Evolutionary conservation across 257 asterid genomes (phyloP).

Genomic region (Paulownia fortunei): DNA sequence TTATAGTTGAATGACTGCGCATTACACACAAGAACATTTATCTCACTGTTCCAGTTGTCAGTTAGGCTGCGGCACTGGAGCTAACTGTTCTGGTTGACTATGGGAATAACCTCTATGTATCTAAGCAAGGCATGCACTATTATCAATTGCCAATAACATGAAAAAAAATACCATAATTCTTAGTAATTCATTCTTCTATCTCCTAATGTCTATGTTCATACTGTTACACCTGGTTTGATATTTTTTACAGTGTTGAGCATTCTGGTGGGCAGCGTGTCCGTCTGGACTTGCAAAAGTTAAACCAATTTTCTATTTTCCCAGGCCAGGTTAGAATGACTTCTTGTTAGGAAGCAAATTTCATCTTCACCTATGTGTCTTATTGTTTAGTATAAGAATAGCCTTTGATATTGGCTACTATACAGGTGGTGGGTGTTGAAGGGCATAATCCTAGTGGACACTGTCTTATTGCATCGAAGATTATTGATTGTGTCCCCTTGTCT

Average conservation of each 20-base stretch:
- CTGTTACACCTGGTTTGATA: constrained; percentile 12
- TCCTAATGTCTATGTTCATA: constrained; percentile 12
- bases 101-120: constrained; percentile 6
- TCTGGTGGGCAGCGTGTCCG: constrained; percentile 99
- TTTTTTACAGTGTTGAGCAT: constrained; percentile 77
- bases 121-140: neutral
- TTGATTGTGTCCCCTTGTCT: constrained; percentile 65
- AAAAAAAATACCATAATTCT: neutral
- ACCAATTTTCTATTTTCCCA: constrained; percentile 89
- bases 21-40: neutral
- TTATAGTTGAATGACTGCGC: constrained; percentile 1
- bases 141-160: neutral
- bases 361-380: constrained; percentile 32
- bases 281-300: constrained; percentile 85
- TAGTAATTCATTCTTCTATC: neutral
- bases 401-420: constrained; percentile 30
- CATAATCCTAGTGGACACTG: constrained; percentile 98
- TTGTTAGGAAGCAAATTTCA: constrained; percentile 23
- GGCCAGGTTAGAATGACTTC: constrained; percentile 72
- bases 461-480: constrained; percentile 81
- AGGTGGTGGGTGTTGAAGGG: constrained; percentile 96
- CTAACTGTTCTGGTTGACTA: neutral
- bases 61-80: neutral
- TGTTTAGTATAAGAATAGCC: constrained; percentile 32
- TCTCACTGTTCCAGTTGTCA: constrained; percentile 5